Conservation (phyloP, 2,329 filamentous ascomycete species). For the Aspergillus neotritici region DNA sequence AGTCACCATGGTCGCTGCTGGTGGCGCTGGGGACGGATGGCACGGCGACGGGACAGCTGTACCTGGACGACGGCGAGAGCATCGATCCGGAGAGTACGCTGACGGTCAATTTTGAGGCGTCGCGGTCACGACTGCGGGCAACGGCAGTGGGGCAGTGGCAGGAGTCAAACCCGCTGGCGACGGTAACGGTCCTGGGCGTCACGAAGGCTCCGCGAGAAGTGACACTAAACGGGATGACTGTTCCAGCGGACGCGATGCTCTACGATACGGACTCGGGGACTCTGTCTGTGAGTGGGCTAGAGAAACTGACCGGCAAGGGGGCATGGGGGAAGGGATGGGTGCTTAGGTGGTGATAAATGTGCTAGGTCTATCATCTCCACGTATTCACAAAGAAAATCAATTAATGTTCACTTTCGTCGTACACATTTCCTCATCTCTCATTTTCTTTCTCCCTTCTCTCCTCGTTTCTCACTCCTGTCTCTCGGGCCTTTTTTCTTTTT, state of each 20-base stretch:
- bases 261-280: conserved; percentile 47
- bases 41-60: conserved; percentile 56
- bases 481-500: too few species aligned
- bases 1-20: conserved; percentile 62
- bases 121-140: conserved; percentile 42
- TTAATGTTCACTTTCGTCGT: neutral
- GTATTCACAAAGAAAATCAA: neutral
- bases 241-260: conserved; percentile 42
- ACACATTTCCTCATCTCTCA: neutral
- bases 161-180: conserved; percentile 55
- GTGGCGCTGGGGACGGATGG: conserved; percentile 54
- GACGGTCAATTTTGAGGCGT: conserved; percentile 41
- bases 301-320: conserved; percentile 45
- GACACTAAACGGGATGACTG: conserved; percentile 45
- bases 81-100: conserved; percentile 52
- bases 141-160: conserved; percentile 48
- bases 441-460: too few species aligned
- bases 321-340: conserved; percentile 57
- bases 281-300: conserved; percentile 49
- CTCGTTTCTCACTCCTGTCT: too few species aligned
- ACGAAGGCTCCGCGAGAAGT: conserved; percentile 39
- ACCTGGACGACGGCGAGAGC: conserved; percentile 71
- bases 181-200: conserved; percentile 60
- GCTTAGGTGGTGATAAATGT: conserved; percentile 45
- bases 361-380: too few species aligned